Conservation (phyloP, 2,329 filamentous ascomycete species). For the Stenocarpella maydis region DNA sequence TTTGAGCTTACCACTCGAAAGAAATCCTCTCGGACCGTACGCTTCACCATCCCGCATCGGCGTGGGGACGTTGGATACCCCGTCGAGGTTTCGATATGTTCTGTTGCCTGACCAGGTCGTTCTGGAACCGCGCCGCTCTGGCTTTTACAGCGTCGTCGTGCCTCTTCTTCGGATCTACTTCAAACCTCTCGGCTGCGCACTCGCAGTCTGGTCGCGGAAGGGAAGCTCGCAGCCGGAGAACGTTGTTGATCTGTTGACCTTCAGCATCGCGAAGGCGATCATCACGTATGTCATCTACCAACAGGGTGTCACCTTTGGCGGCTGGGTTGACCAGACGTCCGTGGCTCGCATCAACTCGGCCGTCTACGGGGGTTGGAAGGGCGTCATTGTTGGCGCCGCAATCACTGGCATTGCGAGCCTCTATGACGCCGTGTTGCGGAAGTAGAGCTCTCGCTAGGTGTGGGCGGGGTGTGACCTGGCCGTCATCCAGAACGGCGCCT, state of each 20-base stretch:
- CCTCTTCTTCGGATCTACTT: slow-evolving; percentile 85
- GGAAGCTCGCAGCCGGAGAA: slow-evolving; percentile 57
- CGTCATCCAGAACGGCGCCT: background rate
- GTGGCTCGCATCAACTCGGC: slow-evolving; percentile 71
- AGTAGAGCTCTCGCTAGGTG: slow-evolving; percentile 50
- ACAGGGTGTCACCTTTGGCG: slow-evolving; percentile 69
- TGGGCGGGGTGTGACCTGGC: background rate
- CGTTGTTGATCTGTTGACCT: slow-evolving; percentile 83
- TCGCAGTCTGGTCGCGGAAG: slow-evolving; percentile 53
- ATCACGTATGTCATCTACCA: slow-evolving; percentile 83
- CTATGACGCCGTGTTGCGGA: slow-evolving; percentile 81
- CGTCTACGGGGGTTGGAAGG: slow-evolving; percentile 76
- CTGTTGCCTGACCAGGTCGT: slow-evolving; percentile 74
- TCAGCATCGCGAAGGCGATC: slow-evolving; percentile 88
- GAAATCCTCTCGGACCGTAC: slow-evolving; percentile 77
- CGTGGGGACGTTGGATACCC: slow-evolving; percentile 66
- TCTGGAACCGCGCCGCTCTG: slow-evolving; percentile 87
- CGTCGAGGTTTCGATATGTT: slow-evolving; percentile 82
- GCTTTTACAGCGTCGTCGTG: slow-evolving; percentile 70
- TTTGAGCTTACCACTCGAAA: slow-evolving; percentile 76
- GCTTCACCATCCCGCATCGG: slow-evolving; percentile 73
- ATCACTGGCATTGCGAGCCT: slow-evolving; percentile 75
- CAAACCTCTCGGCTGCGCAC: slow-evolving; percentile 75
- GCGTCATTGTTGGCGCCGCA: slow-evolving; percentile 72
- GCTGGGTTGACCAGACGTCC: slow-evolving; percentile 66